Base-by-base conservation (phyloP, 768 basidiomycete genomes). In the Kwoniella sp. region DNA sequence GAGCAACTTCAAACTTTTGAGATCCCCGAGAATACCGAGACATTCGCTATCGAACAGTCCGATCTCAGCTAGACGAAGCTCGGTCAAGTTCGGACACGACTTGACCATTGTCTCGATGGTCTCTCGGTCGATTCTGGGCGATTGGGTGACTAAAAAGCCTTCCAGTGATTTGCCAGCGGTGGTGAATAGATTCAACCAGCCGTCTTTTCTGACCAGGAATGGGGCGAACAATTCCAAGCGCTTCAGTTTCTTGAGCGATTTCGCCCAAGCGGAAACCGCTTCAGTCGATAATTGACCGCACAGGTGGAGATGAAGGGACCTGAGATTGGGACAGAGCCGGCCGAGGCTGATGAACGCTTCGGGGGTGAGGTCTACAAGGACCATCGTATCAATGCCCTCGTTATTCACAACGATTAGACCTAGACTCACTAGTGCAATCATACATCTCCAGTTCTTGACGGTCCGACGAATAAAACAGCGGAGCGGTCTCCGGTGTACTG, bases 341-440 rank as follows among this genome's bases (percentile, higher is more conserved):
- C 83, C 82, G 8, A 98, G 80, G 0, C 87, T 81, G 32, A 77
- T 77, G 37, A 91, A 79, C 3, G 86, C 84, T 2, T 81, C 76
- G 0, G 87, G 79, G 0, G 79, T 71, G 25, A 99, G 79, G 32
- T 84, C 89, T 93, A 50, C 14, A 29, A 46, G 31, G 32, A 17
- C 11, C 20, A 14, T 5, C n/a, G n/a, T 17, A 44, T n/a, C 34
- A 17, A 37, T 20, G 31, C 34, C 15, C 7, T 6, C 28, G 19
- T 23, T 15, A 19, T 5, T 11, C 17, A 42, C 9, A 10, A 31
- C 19, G 11, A 7, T 12, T 19, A 9, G n/a, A 12, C 3, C n/a
- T n/a, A n/a, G n/a, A 75, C 86, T 60, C 70, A 93, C 90, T 85
- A 0, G 93, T 95, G 34, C 84, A 86, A 74, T 99, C 95, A 64